Conservation (phyloP, 2,329 filamentous ascomycete species). For the Geosmithia flava region DNA sequence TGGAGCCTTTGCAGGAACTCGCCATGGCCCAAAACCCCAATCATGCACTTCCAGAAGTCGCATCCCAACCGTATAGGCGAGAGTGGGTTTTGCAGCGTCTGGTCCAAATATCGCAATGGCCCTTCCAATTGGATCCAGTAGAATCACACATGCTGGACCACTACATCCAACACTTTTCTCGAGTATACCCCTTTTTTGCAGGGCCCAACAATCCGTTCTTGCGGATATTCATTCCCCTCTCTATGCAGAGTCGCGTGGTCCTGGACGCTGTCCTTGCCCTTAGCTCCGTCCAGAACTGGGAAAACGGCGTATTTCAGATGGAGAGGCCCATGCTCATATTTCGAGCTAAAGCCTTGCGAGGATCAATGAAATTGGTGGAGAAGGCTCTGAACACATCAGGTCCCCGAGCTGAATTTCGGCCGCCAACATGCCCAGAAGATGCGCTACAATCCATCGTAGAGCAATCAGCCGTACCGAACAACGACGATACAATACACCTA, state of each 20-base stretch:
- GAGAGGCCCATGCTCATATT: conserved; percentile 5
- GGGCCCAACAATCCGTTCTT: conserved; percentile 8
- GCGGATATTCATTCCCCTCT: conserved; percentile 6
- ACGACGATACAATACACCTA: conserved; percentile 2
- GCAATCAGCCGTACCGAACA: not conserved
- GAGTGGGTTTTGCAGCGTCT: too few relatives aligned
- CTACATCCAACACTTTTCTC: conserved; percentile 8
- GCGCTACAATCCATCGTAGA: not conserved
- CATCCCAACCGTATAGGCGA: too few relatives aligned
- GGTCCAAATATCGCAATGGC: conserved; percentile 5
- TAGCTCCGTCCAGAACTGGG: conserved; percentile 7
- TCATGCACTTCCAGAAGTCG: not conserved
- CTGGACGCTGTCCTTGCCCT: conserved; percentile 6
- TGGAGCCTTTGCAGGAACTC: not conserved
- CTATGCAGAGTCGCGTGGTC: conserved; percentile 7
- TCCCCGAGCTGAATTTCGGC: too few relatives aligned
- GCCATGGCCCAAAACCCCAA: not conserved
- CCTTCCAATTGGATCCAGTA: conserved; percentile 3
- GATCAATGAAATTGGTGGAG: conserved; percentile 2
- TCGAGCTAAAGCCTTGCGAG: conserved; percentile 6
- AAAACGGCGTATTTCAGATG: conserved; percentile 6
- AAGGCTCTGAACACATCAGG: not conserved
- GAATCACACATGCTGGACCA: conserved; percentile 7
- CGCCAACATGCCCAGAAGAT: not conserved
- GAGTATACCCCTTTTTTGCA: conserved; percentile 7